Percentiles rank a stretch among this genome's conserved stretches.
phyloP scores from a whole-genome alignment of 2,329 filamentous ascomycete genomes.

The Pestalotiopsis sp. region DNA sequence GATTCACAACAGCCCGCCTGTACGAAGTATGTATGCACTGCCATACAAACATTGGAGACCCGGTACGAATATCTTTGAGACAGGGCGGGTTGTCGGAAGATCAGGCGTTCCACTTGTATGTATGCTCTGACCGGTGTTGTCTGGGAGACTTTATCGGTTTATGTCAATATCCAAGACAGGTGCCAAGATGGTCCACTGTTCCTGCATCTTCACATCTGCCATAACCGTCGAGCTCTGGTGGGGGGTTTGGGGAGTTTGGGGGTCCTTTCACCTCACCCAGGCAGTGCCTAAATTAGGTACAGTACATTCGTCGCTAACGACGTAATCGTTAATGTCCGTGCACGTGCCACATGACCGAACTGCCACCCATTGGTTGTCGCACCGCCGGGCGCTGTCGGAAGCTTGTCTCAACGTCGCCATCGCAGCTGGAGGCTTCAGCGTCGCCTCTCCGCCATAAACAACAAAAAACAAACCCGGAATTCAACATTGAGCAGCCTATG shows the following conservation, averaged over 20 bases:
- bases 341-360: not conserved
- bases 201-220: no score
- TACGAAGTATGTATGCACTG: not conserved
- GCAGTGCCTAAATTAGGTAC: not conserved
- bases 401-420: slow-evolving; percentile 6
- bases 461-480: not conserved
- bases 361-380: not conserved
- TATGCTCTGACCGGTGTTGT: no score
- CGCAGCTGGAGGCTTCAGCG: not conserved
- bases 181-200: no score
- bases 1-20: no score
- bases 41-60: not conserved
- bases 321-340: not conserved
- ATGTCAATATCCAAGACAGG: no score
- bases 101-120: not conserved
- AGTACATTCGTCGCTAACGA: not conserved
- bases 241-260: no score
- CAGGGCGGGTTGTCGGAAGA: not conserved
- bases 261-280: not conserved
- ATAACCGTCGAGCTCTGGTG: no score
- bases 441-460: not conserved
- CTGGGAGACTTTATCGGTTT: no score
- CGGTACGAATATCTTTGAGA: not conserved
- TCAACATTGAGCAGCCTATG: not conserved
- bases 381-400: not conserved